A percentile compares a stretch with the other conserved stretches of the same genome.
phyloP scores from a whole-genome alignment of 257 asterid genomes.

The Jacaranda copaia region DNA sequence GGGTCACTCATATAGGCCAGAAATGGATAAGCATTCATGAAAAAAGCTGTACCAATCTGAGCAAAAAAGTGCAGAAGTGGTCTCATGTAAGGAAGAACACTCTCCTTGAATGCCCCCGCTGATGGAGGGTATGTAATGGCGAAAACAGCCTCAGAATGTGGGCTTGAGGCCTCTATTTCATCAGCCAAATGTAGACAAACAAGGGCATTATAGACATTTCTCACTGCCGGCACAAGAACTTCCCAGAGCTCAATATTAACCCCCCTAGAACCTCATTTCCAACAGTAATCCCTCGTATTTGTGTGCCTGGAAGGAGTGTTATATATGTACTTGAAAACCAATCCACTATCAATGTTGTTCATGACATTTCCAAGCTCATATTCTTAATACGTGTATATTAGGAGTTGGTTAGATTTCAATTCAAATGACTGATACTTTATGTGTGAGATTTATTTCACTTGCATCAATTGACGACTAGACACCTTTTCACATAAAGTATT shows the following conservation, averaged over 20 bases:
- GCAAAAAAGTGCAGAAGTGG: constrained; percentile 69
- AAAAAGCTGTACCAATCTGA: constrained; percentile 64
- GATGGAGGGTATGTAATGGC: constrained; percentile 69
- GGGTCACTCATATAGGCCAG: constrained; percentile 71
- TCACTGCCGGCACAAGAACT: constrained; percentile 69
- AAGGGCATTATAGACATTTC: constrained; percentile 65
- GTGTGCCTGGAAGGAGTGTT: constrained; percentile 61
- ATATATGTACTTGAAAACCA: too few species aligned
- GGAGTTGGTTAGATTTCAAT: too few species aligned
- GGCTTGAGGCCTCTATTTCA: constrained; percentile 67
- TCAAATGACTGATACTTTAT: too few species aligned
- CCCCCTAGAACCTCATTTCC: constrained; percentile 79
- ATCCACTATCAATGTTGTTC: too few species aligned
- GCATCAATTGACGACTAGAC: too few species aligned
- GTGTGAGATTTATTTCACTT: too few species aligned
- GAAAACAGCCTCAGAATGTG: constrained; percentile 76
- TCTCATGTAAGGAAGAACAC: constrained; percentile 64
- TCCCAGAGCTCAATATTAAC: constrained; percentile 56
- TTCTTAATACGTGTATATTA: too few species aligned
- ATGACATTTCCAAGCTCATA: too few species aligned
- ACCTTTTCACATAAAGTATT: too few species aligned
- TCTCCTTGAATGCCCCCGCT: constrained; percentile 73
- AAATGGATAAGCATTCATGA: constrained; percentile 76
- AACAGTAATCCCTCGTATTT: constrained; percentile 67
- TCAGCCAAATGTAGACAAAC: constrained; percentile 39